These are phyloP conservation scores for Arxiozyma bovina DNA, from an alignment of 1,139 yeast species.

Conservation along the genomic window DNA sequence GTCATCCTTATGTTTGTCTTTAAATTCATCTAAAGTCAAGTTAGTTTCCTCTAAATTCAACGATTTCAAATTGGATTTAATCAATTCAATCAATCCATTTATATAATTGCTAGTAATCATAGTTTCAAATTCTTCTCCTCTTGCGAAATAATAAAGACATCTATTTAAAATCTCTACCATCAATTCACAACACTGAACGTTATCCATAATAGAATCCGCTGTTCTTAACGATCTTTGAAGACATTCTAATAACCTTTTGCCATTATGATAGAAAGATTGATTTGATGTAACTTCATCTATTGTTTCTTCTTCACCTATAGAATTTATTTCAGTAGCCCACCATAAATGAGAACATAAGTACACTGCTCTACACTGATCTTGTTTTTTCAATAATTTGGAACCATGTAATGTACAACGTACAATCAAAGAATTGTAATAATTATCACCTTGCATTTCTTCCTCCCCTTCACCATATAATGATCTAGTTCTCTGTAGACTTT, in stretches of 20 bases:
- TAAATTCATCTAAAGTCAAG: conserved; percentile 4
- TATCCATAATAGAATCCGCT: conserved; percentile 79
- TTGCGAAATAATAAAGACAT: conserved; percentile 75
- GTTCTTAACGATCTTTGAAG: conserved; percentile 70
- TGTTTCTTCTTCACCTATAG: conserved; percentile 42
- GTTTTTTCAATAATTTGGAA: conserved; percentile 78
- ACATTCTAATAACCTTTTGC: conserved; percentile 58
- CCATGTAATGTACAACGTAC: conserved; percentile 84
- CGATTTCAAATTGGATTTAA: conserved; percentile 63
- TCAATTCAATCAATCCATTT: conserved; percentile 78
- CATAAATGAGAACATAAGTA: conserved; percentile 83
- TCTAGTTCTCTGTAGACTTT: conserved; percentile 39
- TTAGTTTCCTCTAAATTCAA: conserved; percentile 34
- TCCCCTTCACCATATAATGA: conserved; percentile 21
- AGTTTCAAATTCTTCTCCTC: conserved; percentile 67
- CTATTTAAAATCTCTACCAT: conserved; percentile 85
- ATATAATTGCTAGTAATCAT: conserved; percentile 65
- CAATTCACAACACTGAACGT: conserved; percentile 54
- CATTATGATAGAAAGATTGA: conserved; percentile 35
- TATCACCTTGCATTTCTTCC: background rate
- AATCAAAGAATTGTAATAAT: conserved; percentile 60
- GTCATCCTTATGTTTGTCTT: background rate
- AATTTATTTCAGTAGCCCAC: conserved; percentile 73
- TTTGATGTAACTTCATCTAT: conserved; percentile 13
- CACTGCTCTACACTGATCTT: conserved; percentile 90